Evolutionary conservation across 192 early-diverging fungal species (phyloP).

Genomic region (Thamnidium elegans): DNA sequence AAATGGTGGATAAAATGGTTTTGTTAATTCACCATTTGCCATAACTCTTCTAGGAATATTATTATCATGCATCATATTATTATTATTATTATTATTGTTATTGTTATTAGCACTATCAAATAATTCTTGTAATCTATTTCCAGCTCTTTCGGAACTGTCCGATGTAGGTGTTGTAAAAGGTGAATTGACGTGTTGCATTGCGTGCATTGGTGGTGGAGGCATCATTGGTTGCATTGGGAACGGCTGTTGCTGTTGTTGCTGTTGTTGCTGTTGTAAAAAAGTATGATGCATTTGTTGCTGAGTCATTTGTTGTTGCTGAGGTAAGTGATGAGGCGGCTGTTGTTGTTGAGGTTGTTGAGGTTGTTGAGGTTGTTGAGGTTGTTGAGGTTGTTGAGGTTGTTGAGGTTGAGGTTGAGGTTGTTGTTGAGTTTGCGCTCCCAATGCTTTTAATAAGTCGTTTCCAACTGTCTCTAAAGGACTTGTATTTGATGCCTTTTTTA

Average conservation of each 20-base stretch:
- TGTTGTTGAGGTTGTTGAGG: constrained; percentile 3
- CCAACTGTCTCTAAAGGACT: not conserved
- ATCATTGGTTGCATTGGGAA: constrained; percentile 6
- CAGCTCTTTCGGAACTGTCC: not conserved
- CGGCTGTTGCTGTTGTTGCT: constrained; percentile 13
- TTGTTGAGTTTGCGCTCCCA: not conserved
- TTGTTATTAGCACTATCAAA: not conserved
- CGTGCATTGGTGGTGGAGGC: constrained; percentile 5
- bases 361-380: not conserved
- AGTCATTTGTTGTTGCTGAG: not conserved
- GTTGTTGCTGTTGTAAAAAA: not conserved
- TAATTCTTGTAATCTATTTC: not conserved
- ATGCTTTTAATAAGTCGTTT: constrained; percentile 3
- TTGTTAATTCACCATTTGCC: constrained; percentile 9
- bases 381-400: not conserved
- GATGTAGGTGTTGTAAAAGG: not conserved
- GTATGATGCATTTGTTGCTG: not conserved
- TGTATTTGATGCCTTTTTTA: constrained; percentile 16
- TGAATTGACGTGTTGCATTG: not conserved
- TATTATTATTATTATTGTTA: not conserved
- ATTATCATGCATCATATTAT: not conserved
- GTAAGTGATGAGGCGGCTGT: not conserved
- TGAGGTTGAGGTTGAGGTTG: not conserved
- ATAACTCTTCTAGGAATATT: not conserved
- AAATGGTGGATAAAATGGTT: constrained; percentile 14